phyloP scores from a whole-genome alignment of 192 early-diverging fungal genomes.

The Piromyces finnis region DNA sequence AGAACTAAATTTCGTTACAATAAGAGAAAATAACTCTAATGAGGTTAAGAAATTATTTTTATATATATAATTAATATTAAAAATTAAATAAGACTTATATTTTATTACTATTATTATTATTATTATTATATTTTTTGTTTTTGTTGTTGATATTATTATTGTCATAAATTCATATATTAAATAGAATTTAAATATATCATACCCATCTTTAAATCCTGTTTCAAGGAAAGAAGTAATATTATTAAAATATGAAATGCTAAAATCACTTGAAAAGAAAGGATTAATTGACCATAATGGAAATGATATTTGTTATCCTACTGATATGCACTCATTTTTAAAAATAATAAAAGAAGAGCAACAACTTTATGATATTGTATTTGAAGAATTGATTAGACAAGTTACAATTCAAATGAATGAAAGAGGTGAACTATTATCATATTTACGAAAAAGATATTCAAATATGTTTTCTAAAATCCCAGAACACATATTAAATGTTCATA shows the following conservation, averaged over 20 bases:
- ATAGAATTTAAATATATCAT: too few relatives aligned
- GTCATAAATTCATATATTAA: too few relatives aligned
- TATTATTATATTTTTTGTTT: too few relatives aligned
- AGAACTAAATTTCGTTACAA: not conserved
- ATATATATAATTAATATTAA: not conserved
- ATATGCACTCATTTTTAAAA: slow-evolving; percentile 34
- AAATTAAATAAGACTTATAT: too few relatives aligned
- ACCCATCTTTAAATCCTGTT: not conserved
- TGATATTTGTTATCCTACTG: slow-evolving; percentile 22
- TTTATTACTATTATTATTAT: too few relatives aligned
- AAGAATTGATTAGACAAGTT: slow-evolving; percentile 33
- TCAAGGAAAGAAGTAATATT: slow-evolving; percentile 35
- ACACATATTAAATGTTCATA: slow-evolving; percentile 32
- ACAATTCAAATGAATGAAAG: slow-evolving; percentile 41
- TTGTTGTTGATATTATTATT: too few relatives aligned
- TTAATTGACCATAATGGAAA: slow-evolving; percentile 11
- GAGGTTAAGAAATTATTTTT: too few relatives aligned
- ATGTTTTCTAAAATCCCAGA: slow-evolving; percentile 38
- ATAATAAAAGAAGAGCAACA: slow-evolving; percentile 37
- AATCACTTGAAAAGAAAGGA: slow-evolving; percentile 21
- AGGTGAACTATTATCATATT: slow-evolving; percentile 32
- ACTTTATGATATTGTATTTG: slow-evolving; percentile 38
- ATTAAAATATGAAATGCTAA: slow-evolving; percentile 29
- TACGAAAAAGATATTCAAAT: slow-evolving; percentile 28
- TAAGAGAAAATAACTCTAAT: not conserved